A percentile compares a stretch with the other conserved stretches of the same genome.
phyloP scores from a whole-genome alignment of 176 grass and related monocot genomes.

The Pharus latifolius region DNA sequence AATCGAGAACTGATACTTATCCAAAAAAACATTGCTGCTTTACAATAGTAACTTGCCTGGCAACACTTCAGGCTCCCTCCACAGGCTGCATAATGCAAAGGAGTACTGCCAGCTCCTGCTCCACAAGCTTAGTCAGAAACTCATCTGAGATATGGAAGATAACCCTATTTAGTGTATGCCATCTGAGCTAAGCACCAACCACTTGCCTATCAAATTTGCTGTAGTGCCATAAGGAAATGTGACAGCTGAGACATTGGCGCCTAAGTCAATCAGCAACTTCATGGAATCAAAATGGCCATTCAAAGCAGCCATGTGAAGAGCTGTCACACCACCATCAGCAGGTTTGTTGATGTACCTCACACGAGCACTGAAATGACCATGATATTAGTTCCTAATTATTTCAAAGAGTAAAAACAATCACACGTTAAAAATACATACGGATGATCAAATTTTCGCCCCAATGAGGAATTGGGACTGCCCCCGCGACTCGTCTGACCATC shows the following conservation, averaged over 20 bases:
- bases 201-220: constrained; percentile 73
- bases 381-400: not conserved
- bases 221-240: constrained; percentile 77
- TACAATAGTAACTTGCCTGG: constrained; percentile 42
- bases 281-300: constrained; percentile 80
- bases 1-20: not conserved
- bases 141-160: not conserved
- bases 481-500: constrained; percentile 25
- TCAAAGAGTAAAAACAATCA: not conserved
- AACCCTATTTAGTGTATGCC: not conserved
- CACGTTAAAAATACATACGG: constrained; percentile 26
- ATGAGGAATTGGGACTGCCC: constrained; percentile 44
- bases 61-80: constrained; percentile 85
- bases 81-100: constrained; percentile 87
- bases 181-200: constrained; percentile 16
- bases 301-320: constrained; percentile 79
- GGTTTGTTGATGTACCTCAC: constrained; percentile 77
- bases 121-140: constrained; percentile 9
- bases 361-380: constrained; percentile 45
- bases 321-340: constrained; percentile 82
- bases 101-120: constrained; percentile 88
- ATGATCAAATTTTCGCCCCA: constrained; percentile 56
- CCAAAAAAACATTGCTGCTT: constrained; percentile 9
- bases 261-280: constrained; percentile 88
- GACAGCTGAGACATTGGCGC: constrained; percentile 62